These are phyloP conservation scores for Rosa multiflora DNA, from an alignment of 306 rosid species.

Conservation along the genomic window DNA sequence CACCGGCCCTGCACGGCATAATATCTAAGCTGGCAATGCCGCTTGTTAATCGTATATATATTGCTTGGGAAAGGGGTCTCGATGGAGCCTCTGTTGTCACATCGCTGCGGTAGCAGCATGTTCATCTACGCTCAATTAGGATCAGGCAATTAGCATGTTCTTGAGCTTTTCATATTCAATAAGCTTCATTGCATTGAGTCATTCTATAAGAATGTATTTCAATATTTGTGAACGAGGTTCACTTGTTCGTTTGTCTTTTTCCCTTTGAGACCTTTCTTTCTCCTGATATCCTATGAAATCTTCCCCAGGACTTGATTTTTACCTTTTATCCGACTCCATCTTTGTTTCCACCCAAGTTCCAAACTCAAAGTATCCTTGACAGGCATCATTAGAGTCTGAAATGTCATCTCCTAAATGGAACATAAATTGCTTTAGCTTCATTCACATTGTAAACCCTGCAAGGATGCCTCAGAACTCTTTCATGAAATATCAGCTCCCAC, in stretches of 20 bases:
- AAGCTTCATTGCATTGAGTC: background rate
- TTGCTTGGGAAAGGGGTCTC: background rate
- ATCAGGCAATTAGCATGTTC: background rate
- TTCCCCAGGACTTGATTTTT: conserved; percentile 71
- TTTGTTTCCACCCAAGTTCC: conserved; percentile 50
- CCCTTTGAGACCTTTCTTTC: conserved; percentile 18
- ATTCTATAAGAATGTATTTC: background rate
- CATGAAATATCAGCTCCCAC: conserved; percentile 60
- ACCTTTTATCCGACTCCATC: conserved; percentile 51
- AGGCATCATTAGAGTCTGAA: conserved; percentile 58
- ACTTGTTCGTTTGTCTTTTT: background rate
- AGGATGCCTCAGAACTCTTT: conserved; percentile 52
- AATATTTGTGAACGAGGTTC: background rate
- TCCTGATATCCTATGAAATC: conserved; percentile 69
- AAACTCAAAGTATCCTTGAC: conserved; percentile 39
- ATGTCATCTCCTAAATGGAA: conserved; percentile 60
- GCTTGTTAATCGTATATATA: background rate
- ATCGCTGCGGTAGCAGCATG: background rate
- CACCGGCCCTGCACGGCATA: background rate
- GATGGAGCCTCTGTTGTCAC: background rate
- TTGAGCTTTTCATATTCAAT: background rate
- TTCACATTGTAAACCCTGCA: conserved; percentile 52
- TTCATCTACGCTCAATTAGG: background rate
- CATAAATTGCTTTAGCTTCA: conserved; percentile 54
- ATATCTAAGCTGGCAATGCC: background rate